Conservation (phyloP, 495 filamentous ascomycete species). For the Penicillium steckii region DNA sequence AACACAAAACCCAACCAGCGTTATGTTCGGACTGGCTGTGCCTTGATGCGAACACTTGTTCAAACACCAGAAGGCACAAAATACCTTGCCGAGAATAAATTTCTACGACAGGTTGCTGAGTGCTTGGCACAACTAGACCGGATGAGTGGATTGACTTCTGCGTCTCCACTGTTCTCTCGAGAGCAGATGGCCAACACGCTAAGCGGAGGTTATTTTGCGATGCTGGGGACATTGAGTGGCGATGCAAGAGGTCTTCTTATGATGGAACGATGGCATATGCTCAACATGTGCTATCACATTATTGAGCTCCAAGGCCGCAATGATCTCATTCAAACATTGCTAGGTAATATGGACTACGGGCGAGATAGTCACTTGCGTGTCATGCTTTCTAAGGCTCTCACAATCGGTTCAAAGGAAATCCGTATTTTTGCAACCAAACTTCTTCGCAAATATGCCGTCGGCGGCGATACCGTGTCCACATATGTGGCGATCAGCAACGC, state of each 20-base stretch:
- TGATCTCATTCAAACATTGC: conserved; percentile 81
- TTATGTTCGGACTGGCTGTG: conserved; percentile 86
- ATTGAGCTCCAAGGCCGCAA: conserved; percentile 86
- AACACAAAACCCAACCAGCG: conserved; percentile 92
- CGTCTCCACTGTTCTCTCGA: conserved; percentile 81
- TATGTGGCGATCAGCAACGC: conserved; percentile 49
- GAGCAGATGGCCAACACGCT: conserved; percentile 81
- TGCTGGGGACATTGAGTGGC: conserved; percentile 81
- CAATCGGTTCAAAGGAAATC: conserved; percentile 86
- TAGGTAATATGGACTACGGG: conserved; percentile 89
- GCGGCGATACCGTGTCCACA: conserved; percentile 30
- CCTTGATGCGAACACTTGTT: conserved; percentile 79
- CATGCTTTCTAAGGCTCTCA: conserved; percentile 88
- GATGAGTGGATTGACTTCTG: conserved; percentile 85
- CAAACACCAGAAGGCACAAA: conserved; percentile 78
- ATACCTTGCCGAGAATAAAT: conserved; percentile 88
- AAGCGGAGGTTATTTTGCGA: conserved; percentile 88
- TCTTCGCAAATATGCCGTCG: conserved; percentile 74
- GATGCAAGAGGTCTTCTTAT: conserved; percentile 81
- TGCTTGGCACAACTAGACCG: conserved; percentile 92
- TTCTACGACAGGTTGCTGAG: conserved; percentile 89
- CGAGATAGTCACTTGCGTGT: conserved; percentile 87
- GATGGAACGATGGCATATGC: conserved; percentile 93
- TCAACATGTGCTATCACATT: conserved; percentile 99
- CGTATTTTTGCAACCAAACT: conserved; percentile 82